phyloP scores from a whole-genome alignment of 176 grass and related monocot species.

The Oryza punctata region DNA sequence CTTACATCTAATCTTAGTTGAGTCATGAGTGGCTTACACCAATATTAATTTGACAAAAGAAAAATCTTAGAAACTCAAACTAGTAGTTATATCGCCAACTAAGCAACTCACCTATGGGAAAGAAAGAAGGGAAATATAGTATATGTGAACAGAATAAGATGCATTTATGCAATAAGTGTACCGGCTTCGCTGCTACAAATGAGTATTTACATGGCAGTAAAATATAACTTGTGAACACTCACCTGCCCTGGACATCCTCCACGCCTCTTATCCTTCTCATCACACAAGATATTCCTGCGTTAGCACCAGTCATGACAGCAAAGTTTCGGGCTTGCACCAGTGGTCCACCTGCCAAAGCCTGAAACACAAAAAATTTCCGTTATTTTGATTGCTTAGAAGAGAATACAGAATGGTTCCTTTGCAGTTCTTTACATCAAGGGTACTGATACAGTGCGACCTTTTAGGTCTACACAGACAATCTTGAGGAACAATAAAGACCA shows the following conservation, averaged over 20 bases:
- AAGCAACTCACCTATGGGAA: not conserved
- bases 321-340: constrained; percentile 96
- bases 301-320: constrained; percentile 96
- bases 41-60: not conserved
- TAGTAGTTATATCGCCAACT: not conserved
- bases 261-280: constrained; percentile 94
- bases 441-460: not conserved
- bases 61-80: not conserved
- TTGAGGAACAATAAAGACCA: constrained; percentile 3
- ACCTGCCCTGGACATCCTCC: constrained; percentile 95
- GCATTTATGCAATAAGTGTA: not conserved
- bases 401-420: not conserved
- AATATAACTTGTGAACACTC: constrained; percentile 7
- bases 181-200: not conserved
- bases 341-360: constrained; percentile 94
- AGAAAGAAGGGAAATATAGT: not conserved
- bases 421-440: not conserved
- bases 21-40: not conserved
- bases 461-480: not conserved
- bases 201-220: constrained; percentile 26
- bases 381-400: not conserved
- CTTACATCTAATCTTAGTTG: not conserved
- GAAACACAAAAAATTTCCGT: constrained; percentile 18
- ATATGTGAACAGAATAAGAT: constrained; percentile 13
- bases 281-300: constrained; percentile 92